Conservation (phyloP, 129 eudicot species). For the Escallonia herrerae region DNA sequence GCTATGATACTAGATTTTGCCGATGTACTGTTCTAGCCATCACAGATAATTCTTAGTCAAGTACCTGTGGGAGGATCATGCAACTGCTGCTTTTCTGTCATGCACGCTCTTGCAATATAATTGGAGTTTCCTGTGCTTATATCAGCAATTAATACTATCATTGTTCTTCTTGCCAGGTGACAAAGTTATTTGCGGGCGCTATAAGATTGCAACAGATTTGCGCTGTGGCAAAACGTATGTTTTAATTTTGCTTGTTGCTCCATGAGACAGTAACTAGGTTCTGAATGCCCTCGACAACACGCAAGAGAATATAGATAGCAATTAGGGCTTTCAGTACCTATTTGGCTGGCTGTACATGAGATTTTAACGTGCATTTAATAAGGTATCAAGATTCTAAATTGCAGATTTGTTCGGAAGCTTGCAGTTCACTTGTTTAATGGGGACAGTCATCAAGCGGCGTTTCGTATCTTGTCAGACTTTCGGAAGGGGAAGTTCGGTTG, state of each 20-base stretch:
- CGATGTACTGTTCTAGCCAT: too few species aligned
- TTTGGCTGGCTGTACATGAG: not conserved
- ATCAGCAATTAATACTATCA: not conserved
- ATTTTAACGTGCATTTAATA: not conserved
- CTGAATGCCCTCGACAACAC: not conserved
- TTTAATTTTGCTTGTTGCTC: not conserved
- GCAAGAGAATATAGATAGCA: not conserved
- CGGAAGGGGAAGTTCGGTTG: slow-evolving; percentile 84
- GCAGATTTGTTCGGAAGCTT: slow-evolving; percentile 72
- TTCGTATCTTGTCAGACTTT: slow-evolving; percentile 79
- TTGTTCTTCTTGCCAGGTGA: slow-evolving; percentile 46
- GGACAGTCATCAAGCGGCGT: slow-evolving; percentile 84
- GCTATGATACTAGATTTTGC: too few species aligned
- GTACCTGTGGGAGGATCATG: too few species aligned
- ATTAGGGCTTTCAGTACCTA: not conserved
- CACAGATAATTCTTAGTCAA: too few species aligned
- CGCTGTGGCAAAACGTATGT: slow-evolving; percentile 83
- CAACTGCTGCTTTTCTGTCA: too few species aligned
- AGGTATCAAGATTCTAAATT: slow-evolving; percentile 2
- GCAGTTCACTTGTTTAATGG: slow-evolving; percentile 80
- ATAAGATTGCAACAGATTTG: slow-evolving; percentile 65
- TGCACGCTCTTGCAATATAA: too few species aligned
- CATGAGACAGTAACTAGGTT: not conserved
- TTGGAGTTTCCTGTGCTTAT: not conserved
- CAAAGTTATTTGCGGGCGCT: slow-evolving; percentile 62